Base-by-base conservation (phyloP, 2,329 filamentous ascomycete species). In the Cephalotrichum gorgonifer region DNA sequence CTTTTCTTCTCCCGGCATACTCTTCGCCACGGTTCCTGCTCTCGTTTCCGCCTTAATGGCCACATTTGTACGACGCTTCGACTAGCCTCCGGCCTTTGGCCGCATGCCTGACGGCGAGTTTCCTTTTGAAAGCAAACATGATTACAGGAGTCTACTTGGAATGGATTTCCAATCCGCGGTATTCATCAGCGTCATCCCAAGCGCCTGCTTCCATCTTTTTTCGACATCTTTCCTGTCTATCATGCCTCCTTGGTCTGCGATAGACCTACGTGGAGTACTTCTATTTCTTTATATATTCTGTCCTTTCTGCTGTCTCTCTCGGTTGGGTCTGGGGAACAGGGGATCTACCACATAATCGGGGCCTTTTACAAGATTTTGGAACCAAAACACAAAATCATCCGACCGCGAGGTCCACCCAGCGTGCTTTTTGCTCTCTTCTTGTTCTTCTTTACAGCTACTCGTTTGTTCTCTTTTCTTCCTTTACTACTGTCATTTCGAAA, bases 1-100 rank as follows among this genome's bases (percentile, higher is more conserved):
- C n/a, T 39, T 39, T 39, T 22, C 35, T 39, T 14, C 45, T 55
- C 56, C 53, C 44, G 61, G 60, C 53, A 53, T 51, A 48, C 41
- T 46, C 43, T n/a, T 38, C 44, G 38, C 25, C 47, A 51, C 17
- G 33, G 48, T 39, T 27, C 12, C 1, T 15, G 20, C 26, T 2
- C 20, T 30, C 30, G 22, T 47, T 43, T 44, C 33, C 38, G 26
- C 48, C 20, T 48, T 33, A 41, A 53, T 48, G 51, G 50, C 52
- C 43, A 58, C 35, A 30, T 55, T 56, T 54, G 53, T 54, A 43
- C 46, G 35, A 39, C 17, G 35, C 35, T 17, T 39, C 35, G 12
- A 39, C 17, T 6, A 39, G 17, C 3, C 22, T 20, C n/a, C 35
- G 15, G 17, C n/a, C 35, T 22, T 39, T 20, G 11, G 5, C 35